Conservation (phyloP, 371 early-diverging fungal species). For the Apophysomyces variabilis region DNA sequence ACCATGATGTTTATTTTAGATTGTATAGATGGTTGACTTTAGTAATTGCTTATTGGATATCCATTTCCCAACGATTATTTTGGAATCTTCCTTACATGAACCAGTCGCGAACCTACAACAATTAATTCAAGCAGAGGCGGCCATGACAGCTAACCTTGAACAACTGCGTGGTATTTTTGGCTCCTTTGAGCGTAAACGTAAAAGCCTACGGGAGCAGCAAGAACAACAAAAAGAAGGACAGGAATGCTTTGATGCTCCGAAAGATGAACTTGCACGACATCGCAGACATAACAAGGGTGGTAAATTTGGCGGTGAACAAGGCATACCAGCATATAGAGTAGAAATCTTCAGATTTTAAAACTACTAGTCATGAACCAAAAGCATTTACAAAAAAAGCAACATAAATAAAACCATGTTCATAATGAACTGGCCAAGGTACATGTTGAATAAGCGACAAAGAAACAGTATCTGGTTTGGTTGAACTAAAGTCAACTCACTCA, state of each 20-base stretch:
- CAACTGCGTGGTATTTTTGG: slow-evolving; percentile 55
- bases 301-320: slow-evolving; percentile 59
- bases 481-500: too few species aligned
- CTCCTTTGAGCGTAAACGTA: slow-evolving; percentile 57
- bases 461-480: too few species aligned
- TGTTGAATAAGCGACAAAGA: too few species aligned
- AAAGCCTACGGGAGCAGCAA: slow-evolving; percentile 25
- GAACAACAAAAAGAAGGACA: slow-evolving; percentile 24
- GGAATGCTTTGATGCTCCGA: slow-evolving; percentile 28
- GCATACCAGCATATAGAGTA: slow-evolving; percentile 64
- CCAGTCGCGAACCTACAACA: slow-evolving; percentile 41
- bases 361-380: slow-evolving; percentile 12
- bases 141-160: slow-evolving; percentile 48
- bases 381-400: neutral
- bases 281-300: slow-evolving; percentile 51
- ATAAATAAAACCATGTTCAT: neutral
- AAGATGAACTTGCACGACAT: slow-evolving; percentile 32
- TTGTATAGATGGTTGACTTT: slow-evolving; percentile 55
- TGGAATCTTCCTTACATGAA: slow-evolving; percentile 57
- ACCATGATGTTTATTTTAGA: neutral
- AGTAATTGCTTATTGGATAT: slow-evolving; percentile 57
- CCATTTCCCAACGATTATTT: slow-evolving; percentile 63
- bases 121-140: slow-evolving; percentile 44
- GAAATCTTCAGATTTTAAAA: slow-evolving; percentile 62
- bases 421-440: neutral